Evolutionary conservation across 139 green algal genomes (phyloP).

Genomic region (Medakamo hakoo): DNA sequence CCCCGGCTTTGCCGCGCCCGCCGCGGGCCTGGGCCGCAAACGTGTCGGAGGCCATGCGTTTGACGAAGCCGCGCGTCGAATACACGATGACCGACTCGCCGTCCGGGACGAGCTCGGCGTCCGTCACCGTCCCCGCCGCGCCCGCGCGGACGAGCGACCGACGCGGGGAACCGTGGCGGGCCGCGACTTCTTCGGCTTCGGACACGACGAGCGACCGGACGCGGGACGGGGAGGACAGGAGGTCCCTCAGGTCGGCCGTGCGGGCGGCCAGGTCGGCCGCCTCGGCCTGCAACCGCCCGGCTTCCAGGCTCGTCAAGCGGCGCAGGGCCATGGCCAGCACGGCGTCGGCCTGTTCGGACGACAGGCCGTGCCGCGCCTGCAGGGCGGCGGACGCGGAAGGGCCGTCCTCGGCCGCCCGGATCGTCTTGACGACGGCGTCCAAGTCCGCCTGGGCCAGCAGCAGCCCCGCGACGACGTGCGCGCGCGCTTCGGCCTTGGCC

Average conservation of each 20-base stretch:
- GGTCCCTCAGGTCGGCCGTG: constrained; percentile 25
- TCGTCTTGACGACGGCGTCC: constrained; percentile 46
- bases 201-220: background rate
- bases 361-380: constrained; percentile 20
- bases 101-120: constrained; percentile 50
- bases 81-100: constrained; percentile 42
- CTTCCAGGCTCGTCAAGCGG: constrained; percentile 68
- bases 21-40: constrained; percentile 35
- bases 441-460: constrained; percentile 47
- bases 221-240: constrained; percentile 22
- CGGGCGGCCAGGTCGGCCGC: constrained; percentile 27
- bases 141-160: constrained; percentile 2
- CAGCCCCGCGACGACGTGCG: constrained; percentile 68
- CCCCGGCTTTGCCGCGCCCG: constrained; percentile 25
- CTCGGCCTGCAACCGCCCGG: constrained; percentile 48
- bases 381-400: constrained; percentile 34
- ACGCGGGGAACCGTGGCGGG: background rate
- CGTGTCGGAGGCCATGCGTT: constrained; percentile 50
- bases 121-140: constrained; percentile 6
- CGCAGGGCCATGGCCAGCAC: constrained; percentile 71
- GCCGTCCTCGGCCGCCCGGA: constrained; percentile 45
- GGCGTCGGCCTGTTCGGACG: constrained; percentile 48
- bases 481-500: constrained; percentile 30
- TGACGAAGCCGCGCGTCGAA: constrained; percentile 66
- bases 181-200: background rate